Conservation (phyloP, 768 basidiomycete genomes). For the Boletellus ananas region DNA sequence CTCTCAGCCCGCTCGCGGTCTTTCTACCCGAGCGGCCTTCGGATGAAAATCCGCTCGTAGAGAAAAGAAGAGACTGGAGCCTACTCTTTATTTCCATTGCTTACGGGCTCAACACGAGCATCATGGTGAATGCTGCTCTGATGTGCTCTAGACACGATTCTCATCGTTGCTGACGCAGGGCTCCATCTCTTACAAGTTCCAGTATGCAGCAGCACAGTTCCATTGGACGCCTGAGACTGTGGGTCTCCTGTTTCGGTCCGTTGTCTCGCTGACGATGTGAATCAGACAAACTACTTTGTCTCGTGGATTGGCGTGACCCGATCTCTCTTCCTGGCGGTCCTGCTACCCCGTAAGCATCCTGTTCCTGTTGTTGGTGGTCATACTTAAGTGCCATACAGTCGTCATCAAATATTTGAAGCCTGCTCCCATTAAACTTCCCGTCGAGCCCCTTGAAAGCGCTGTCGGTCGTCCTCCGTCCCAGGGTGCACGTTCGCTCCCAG, state of each 20-base stretch:
- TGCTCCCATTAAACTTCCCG: constrained; percentile 24
- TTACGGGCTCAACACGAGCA: constrained; percentile 43
- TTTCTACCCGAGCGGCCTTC: constrained; percentile 45
- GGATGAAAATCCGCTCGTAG: constrained; percentile 38
- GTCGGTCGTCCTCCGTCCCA: not conserved
- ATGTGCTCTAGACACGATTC: not conserved
- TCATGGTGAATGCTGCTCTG: constrained; percentile 39
- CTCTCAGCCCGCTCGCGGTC: constrained; percentile 68
- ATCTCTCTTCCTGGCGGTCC: constrained; percentile 49
- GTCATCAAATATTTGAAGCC: constrained; percentile 53
- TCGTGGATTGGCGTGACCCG: constrained; percentile 51
- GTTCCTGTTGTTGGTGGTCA: not conserved
- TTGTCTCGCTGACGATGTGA: not conserved
- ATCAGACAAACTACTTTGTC: constrained; percentile 71
- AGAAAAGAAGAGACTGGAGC: constrained; percentile 55
- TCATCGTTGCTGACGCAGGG: constrained; percentile 38
- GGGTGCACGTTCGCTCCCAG: not conserved
- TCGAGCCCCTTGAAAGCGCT: constrained; percentile 17
- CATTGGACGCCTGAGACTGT: constrained; percentile 67
- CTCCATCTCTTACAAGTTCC: constrained; percentile 53
- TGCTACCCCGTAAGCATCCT: constrained; percentile 57
- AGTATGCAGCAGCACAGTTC: constrained; percentile 60
- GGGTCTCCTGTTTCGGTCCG: constrained; percentile 13
- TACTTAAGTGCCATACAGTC: constrained; percentile 33
- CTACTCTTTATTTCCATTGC: constrained; percentile 52